phyloP scores from a whole-genome alignment of 176 grass and related monocot genomes.

The Carex myosuroides region DNA sequence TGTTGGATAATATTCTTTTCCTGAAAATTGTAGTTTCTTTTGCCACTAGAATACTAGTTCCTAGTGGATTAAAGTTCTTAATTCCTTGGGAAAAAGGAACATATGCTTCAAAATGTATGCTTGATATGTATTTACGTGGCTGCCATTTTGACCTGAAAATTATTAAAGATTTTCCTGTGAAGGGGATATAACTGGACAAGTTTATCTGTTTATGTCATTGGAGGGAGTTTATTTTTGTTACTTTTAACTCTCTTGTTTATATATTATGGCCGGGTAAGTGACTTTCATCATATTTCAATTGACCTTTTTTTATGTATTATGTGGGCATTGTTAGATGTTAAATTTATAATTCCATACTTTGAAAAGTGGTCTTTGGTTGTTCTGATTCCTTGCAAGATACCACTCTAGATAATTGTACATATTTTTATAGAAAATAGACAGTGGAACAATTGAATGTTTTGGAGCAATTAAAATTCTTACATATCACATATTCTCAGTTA shows the following conservation, averaged over 20 bases:
- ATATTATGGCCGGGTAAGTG: background rate
- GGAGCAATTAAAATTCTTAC: background rate
- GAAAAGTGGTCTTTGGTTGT: conserved; percentile 19
- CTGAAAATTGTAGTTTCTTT: background rate
- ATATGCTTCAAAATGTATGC: conserved; percentile 20
- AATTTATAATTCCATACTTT: background rate
- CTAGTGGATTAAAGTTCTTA: conserved; percentile 9
- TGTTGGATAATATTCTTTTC: conserved; percentile 18
- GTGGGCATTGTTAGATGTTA: background rate
- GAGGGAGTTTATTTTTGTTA: background rate
- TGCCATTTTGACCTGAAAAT: background rate
- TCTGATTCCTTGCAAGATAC: conserved; percentile 9
- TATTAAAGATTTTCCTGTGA: background rate
- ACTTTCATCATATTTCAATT: background rate
- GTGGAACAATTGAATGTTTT: conserved; percentile 15
- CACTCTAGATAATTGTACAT: conserved; percentile 10
- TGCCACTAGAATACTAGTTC: background rate
- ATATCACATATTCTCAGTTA: background rate
- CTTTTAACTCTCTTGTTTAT: background rate
- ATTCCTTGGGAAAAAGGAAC: background rate
- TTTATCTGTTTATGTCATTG: background rate
- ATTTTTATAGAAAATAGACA: background rate
- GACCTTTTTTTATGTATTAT: background rate
- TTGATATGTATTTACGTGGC: background rate
- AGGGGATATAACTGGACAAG: background rate